These are phyloP conservation scores for Gastrolobium bilobum DNA, from an alignment of 306 rosid genomes.

Conservation along the genomic window DNA sequence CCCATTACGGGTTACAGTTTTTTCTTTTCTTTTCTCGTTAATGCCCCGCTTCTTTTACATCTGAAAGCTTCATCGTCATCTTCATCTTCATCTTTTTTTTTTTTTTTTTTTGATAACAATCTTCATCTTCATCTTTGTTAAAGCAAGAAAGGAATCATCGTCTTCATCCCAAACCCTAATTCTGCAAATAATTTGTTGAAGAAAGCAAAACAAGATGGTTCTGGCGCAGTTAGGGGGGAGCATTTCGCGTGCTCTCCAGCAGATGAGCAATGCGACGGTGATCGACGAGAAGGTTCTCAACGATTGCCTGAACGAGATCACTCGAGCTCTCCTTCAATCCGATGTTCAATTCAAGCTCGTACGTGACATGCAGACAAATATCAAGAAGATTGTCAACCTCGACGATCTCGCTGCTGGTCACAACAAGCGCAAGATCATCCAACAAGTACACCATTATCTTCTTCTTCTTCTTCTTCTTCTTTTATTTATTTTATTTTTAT, in stretches of 20 bases:
- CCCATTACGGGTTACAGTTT: neutral
- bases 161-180: slow-evolving; percentile 50
- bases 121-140: too few relatives aligned
- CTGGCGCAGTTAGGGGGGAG: slow-evolving; percentile 88
- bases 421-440: slow-evolving; percentile 88
- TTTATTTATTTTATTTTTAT: neutral
- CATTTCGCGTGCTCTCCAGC: slow-evolving; percentile 94
- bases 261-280: slow-evolving; percentile 94
- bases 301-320: slow-evolving; percentile 89
- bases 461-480: too few relatives aligned
- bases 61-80: neutral
- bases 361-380: slow-evolving; percentile 85
- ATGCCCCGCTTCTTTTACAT: slow-evolving; percentile 7
- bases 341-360: slow-evolving; percentile 95
- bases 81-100: neutral
- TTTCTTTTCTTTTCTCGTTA: neutral
- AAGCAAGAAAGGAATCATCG: too few relatives aligned
- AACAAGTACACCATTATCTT: slow-evolving; percentile 60
- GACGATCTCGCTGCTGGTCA: slow-evolving; percentile 93
- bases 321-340: slow-evolving; percentile 91
- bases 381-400: slow-evolving; percentile 85
- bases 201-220: slow-evolving; percentile 90
- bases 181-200: neutral
- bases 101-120: too few relatives aligned
- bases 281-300: slow-evolving; percentile 90